Base-by-base conservation (phyloP, 1,284 basidiomycete species). In the Irpex sp. region DNA sequence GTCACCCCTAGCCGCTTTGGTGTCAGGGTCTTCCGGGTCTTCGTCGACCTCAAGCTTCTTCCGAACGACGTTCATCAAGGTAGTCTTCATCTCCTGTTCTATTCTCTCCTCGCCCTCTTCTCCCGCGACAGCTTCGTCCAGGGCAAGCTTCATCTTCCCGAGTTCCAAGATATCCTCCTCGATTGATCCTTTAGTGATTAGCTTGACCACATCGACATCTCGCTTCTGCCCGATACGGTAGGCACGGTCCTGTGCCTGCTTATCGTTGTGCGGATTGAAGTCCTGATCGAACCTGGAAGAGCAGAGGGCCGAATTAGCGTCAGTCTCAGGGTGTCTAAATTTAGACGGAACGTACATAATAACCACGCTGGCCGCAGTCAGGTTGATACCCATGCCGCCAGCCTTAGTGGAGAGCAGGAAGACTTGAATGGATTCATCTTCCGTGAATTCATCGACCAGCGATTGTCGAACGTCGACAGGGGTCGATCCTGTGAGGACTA, bases 171-270 rank as follows among this genome's bases (percentile, higher is more conserved):
- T 98, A 74, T 97, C 94, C 76, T 98, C 96, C 78, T 98, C 97
- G 66, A 99, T 98, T 0, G 94, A 96, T 11, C 89, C 93, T 64
- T 87, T 88, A 1, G 93, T 91, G 69, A 98, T 93, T n/a, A 99
- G 82, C 74, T 96, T 97, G 73, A 98, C 87, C 3, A 99, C 91
- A 51, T 94, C 92, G 3, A 97, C 95, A 62, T 96, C 88, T 60
- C 88, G 86, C 72, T 92, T 94, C 76, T 97, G 96, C 15, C 95
- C 97, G 69, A 99, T 98, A n/a, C 97, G 91, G 75, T 98, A 99
- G 34, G 96, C 96, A 44, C 97, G 89, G 75, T 99, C 97, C 62
- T 97, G 95, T 0, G 97, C 97, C 78, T 99, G 97, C 66, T 92
- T 87, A 78, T 98, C 97, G 70, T 92, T 93, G 73, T 91, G 90